Percentiles rank a stretch among this genome's conserved stretches.
phyloP scores from a whole-genome alignment of 2,329 filamentous ascomycete species.

The Calonectria pteridis region DNA sequence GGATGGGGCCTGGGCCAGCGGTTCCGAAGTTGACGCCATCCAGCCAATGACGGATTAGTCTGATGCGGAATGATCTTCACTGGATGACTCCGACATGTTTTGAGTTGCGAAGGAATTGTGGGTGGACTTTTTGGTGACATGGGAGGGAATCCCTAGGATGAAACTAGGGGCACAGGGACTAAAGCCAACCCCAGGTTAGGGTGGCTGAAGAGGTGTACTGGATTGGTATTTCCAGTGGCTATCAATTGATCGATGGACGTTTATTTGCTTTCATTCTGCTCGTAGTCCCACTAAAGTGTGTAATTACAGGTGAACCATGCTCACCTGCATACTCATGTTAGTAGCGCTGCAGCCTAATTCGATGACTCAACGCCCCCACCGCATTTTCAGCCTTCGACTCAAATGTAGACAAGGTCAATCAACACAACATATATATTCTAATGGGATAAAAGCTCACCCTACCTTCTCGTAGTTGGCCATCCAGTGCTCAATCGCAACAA shows the following conservation, averaged over 20 bases:
- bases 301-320: not conserved
- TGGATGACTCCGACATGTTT: not conserved
- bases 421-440: not conserved
- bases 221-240: not conserved
- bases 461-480: not conserved
- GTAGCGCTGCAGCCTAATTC: not conserved
- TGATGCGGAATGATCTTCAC: not conserved
- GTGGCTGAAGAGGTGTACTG: not conserved
- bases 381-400: not conserved
- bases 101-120: not conserved
- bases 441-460: not conserved
- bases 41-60: not conserved
- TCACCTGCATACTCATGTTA: not conserved
- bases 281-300: not conserved
- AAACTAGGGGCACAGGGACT: no score
- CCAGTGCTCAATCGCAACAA: not conserved
- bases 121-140: not conserved
- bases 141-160: not conserved
- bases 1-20: not conserved
- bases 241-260: not conserved
- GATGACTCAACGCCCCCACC: constrained; percentile 1
- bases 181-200: not conserved
- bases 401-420: not conserved
- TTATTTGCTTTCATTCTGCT: not conserved
- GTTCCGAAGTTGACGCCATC: not conserved